phyloP scores from a whole-genome alignment of 2,329 filamentous ascomycete species.

The Aspergillus transmontanensis region DNA sequence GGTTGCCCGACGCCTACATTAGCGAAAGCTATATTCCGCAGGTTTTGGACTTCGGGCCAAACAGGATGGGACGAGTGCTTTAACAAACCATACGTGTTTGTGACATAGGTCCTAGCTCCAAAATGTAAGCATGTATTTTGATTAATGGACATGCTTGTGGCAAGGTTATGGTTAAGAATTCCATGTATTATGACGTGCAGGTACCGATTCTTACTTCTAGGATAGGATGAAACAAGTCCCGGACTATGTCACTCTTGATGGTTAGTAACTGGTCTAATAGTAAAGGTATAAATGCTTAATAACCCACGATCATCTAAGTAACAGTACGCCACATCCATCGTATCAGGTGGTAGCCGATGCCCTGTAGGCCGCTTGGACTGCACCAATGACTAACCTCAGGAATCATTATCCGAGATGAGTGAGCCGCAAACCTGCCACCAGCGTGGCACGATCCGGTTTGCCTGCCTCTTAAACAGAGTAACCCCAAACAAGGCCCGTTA shows the following conservation, averaged over 20 bases:
- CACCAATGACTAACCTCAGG: neutral
- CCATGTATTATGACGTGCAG: neutral
- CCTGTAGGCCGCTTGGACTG: neutral
- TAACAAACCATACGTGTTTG: conserved; percentile 7
- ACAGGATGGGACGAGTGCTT: conserved; percentile 10
- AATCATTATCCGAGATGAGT: neutral
- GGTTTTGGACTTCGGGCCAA: conserved; percentile 7
- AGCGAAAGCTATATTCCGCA: neutral
- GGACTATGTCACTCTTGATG: neutral
- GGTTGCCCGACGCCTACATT: neutral
- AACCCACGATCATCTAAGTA: neutral
- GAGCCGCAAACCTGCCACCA: neutral
- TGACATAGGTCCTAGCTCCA: neutral
- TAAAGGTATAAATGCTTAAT: no score
- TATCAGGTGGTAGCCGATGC: neutral
- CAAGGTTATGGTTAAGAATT: neutral
- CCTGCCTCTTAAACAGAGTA: no score
- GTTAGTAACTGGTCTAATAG: no score
- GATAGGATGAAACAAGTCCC: neutral
- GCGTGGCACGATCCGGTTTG: neutral
- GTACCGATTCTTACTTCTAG: neutral
- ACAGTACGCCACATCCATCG: neutral
- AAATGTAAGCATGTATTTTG: neutral
- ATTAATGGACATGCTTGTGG: neutral
- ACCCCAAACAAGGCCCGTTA: no score